phyloP scores from a whole-genome alignment of 2,329 filamentous ascomycete genomes.

The Aspergillus clavatus region DNA sequence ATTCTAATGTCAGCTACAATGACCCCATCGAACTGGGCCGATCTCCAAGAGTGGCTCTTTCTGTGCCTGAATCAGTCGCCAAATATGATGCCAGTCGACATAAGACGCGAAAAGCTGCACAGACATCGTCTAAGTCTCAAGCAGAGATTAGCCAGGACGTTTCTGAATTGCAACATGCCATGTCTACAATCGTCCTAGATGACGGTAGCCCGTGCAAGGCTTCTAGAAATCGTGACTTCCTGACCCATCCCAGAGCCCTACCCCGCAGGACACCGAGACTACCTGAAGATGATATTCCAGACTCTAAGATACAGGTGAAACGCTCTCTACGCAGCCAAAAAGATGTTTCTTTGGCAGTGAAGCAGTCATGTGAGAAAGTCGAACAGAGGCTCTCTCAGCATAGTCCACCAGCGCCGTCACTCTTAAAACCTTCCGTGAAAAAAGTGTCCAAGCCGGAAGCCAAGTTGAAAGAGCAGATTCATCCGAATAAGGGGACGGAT shows the following conservation, averaged over 20 bases:
- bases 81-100: conserved; percentile 1
- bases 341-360: neutral
- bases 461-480: neutral
- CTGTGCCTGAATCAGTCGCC: neutral
- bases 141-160: neutral
- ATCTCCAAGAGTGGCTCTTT: neutral
- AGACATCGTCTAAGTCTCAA: neutral
- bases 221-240: neutral
- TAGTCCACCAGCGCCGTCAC: neutral
- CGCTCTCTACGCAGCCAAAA: neutral
- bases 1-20: conserved; percentile 19
- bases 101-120: neutral
- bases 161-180: conserved; percentile 16
- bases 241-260: neutral
- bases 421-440: neutral
- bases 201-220: neutral
- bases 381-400: neutral
- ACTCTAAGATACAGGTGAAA: neutral
- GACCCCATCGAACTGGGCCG: neutral
- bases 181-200: conserved; percentile 18
- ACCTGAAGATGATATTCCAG: neutral
- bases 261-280: conserved; percentile 9
- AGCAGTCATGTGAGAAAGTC: neutral
- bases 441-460: neutral
- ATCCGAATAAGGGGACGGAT: neutral